Evolutionary conservation across 2,329 filamentous ascomycete genomes (phyloP), one percentile per base, ranked within the genome.

Genomic region (Truncatella angustata): DNA sequence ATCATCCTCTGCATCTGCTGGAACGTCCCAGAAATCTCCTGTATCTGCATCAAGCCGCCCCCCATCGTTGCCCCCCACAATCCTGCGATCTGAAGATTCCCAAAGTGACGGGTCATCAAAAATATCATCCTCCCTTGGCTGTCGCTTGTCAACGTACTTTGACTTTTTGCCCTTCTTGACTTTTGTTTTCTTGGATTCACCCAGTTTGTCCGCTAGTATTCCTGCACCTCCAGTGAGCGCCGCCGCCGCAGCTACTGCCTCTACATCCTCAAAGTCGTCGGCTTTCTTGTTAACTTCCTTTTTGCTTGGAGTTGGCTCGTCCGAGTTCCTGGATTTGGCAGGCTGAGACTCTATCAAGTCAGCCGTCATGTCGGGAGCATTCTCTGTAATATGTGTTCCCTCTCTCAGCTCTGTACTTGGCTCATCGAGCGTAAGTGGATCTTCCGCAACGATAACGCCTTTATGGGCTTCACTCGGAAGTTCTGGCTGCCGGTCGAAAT

Each of bases 81-180:
- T 55, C 54, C 68, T 74, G 54, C 68, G 69, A 40, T 76, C 70
- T 11, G 68, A 67, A 21, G 70, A 71, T 58, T 78, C 72, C 73
- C 73, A 75, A 23, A 76, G 60, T 14, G 68, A 64, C 47, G 71
- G 64, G 57, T 77, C 71, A 55, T 78, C 72, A 60, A 76, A 74
- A 26, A 74, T 60, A 56, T 77, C 73, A 40, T 77, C 73, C 12
- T 71, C 69, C 45, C 62, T 62, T 11, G 66, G 52, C 32, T 66
- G 61, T 55, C 70, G 66, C 55, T 71, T 71, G 57, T 76, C 74
- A 54, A 70, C 62, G 43, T 69, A 69, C 40, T 68, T 62, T 53
- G 64, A 65, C 46, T 71, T 68, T 50, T 71, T 70, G 55, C 66
- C 69, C 37, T 56, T 64, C 54, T 68, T 70, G 36, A 61, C 66